Evolutionary conservation across 1,284 basidiomycete genomes (phyloP).

Genomic region (Puccinia triticina): DNA sequence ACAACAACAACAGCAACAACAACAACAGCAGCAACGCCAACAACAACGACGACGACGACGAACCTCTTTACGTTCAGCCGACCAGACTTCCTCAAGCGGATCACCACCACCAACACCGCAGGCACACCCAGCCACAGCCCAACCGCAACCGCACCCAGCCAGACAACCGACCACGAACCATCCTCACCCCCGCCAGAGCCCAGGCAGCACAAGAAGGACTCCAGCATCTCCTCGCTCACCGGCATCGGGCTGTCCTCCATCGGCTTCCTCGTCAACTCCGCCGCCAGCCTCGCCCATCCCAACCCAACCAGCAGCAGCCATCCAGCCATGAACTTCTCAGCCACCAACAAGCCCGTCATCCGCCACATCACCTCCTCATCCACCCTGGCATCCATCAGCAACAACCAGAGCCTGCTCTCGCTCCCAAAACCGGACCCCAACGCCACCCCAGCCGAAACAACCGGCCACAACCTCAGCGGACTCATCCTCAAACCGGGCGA

Average conservation of each 20-base stretch:
- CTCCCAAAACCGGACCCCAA: not conserved
- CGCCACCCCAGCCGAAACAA: slow-evolving; percentile 3
- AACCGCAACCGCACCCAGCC: not conserved
- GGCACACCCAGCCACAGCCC: not conserved
- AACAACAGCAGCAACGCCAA: not conserved
- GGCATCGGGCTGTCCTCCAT: slow-evolving; percentile 12
- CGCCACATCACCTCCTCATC: slow-evolving; percentile 38
- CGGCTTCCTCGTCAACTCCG: slow-evolving; percentile 20
- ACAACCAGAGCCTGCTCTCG: not conserved
- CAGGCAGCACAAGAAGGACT: slow-evolving; percentile 11
- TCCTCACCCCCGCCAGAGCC: no score
- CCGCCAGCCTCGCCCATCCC: slow-evolving; percentile 7
- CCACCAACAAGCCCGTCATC: slow-evolving; percentile 30
- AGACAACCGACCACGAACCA: not conserved
- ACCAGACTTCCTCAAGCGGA: slow-evolving; percentile 19
- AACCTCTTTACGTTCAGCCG: slow-evolving; percentile 7
- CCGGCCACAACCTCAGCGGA: not conserved
- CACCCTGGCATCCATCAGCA: slow-evolving; percentile 17
- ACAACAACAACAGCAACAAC: no score
- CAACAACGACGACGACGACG: not conserved
- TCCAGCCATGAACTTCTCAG: slow-evolving; percentile 19
- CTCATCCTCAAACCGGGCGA: slow-evolving; percentile 43
- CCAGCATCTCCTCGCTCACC: slow-evolving; percentile 1
- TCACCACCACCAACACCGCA: not conserved
- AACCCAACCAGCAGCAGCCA: not conserved